Conservation (phyloP, 257 asterid genomes). For the Solanum chiquidenum region DNA sequence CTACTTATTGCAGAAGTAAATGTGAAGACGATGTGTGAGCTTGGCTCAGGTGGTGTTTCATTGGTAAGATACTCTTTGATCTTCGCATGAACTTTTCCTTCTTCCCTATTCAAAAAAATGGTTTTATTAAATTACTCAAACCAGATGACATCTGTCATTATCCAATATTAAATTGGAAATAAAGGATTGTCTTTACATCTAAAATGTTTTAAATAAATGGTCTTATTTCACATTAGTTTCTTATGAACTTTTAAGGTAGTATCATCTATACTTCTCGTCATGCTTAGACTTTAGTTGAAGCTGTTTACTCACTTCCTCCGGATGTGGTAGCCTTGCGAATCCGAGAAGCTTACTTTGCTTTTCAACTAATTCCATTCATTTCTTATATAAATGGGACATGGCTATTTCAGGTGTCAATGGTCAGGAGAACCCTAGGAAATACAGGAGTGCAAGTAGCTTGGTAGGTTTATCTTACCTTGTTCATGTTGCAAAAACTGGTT, state of each 20-base stretch:
- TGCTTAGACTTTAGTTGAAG: background rate
- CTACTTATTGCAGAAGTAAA: slow-evolving; percentile 95
- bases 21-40: slow-evolving; percentile 93
- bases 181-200: background rate
- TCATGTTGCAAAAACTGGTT: background rate
- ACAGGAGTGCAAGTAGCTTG: slow-evolving; percentile 81
- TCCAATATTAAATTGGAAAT: background rate
- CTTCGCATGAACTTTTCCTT: background rate
- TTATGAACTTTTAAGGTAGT: background rate
- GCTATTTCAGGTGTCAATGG: slow-evolving; percentile 76
- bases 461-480: slow-evolving; percentile 22
- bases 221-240: background rate
- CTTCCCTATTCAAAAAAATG: background rate
- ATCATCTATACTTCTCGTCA: background rate
- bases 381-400: background rate
- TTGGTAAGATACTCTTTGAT: slow-evolving; percentile 40
- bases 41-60: slow-evolving; percentile 93
- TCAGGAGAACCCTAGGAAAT: slow-evolving; percentile 78
- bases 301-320: background rate
- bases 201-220: background rate
- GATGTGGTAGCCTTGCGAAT: background rate
- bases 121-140: background rate
- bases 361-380: background rate
- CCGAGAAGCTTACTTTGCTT: background rate
- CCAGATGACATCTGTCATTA: background rate